Conservation (phyloP, 73 alveolate species). For the Symbiodinium pilosum region DNA sequence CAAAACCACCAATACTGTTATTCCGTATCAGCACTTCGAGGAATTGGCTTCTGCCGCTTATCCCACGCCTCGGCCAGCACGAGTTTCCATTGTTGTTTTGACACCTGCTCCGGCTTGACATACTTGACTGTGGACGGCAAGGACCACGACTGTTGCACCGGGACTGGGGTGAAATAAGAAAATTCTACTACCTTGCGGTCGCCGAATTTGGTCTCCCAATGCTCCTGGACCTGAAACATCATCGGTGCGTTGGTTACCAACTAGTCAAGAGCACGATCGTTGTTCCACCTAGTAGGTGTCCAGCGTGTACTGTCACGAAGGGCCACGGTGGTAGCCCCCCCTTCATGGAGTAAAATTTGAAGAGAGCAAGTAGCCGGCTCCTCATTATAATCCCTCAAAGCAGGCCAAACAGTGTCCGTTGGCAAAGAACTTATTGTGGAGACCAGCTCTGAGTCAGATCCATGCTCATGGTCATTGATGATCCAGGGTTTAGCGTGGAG, state of each 20-base stretch:
- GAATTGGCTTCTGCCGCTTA: too few species aligned
- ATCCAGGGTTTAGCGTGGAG: background rate
- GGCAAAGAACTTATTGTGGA: background rate
- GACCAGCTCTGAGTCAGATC: background rate
- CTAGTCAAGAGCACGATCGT: background rate
- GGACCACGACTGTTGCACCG: background rate
- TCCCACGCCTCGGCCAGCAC: background rate
- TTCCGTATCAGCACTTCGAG: background rate
- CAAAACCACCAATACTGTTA: background rate
- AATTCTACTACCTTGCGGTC: background rate
- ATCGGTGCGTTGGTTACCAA: background rate
- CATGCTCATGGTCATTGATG: background rate
- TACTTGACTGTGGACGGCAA: background rate
- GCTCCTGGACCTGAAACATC: background rate
- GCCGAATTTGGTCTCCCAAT: background rate
- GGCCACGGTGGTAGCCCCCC: background rate
- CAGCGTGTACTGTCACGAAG: background rate
- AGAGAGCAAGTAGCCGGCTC: background rate
- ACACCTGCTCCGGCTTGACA: background rate
- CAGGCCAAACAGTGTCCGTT: background rate
- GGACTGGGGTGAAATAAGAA: background rate
- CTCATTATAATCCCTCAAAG: background rate
- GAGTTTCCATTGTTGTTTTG: background rate
- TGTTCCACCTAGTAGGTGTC: background rate
- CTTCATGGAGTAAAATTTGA: background rate